phyloP scores from a whole-genome alignment of 1,139 yeast genomes.

The Zygoascus hellenicus region DNA sequence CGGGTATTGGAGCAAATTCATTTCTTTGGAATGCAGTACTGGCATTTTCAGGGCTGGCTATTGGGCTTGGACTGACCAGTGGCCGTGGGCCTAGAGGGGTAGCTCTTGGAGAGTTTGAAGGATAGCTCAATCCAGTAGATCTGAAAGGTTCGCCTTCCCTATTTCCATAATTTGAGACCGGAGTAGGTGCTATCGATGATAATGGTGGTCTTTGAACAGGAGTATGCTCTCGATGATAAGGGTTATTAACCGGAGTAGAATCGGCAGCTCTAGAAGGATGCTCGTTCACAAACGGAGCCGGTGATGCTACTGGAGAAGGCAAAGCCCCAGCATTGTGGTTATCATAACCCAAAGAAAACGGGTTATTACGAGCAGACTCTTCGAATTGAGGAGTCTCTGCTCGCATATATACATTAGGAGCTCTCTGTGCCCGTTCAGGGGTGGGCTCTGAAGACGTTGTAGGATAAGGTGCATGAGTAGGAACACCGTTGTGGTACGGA shows the following conservation, averaged over 20 bases:
- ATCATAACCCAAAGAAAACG: background rate
- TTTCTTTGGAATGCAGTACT: no score
- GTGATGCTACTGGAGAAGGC: background rate
- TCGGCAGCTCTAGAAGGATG: background rate
- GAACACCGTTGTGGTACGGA: background rate
- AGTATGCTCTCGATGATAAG: no score
- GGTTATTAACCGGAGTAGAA: no score
- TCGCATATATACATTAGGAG: background rate
- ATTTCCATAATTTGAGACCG: no score
- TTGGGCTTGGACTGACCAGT: background rate
- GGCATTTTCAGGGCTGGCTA: no score
- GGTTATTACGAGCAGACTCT: background rate
- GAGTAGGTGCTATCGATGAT: no score
- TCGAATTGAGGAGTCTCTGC: slow-evolving; percentile 1
- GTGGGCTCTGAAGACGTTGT: background rate
- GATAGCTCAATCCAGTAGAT: no score
- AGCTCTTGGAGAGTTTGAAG: background rate
- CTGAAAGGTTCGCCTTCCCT: no score
- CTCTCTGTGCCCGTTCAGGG: background rate
- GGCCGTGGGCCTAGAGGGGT: slow-evolving; percentile 4
- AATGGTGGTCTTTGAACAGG: no score
- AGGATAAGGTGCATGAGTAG: slow-evolving; percentile 1
- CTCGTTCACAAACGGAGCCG: background rate
- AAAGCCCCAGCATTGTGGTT: background rate
- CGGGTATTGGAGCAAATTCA: no score